Base-by-base conservation (phyloP, 768 basidiomycete species). In the Rhizopogon vesiculosus region DNA sequence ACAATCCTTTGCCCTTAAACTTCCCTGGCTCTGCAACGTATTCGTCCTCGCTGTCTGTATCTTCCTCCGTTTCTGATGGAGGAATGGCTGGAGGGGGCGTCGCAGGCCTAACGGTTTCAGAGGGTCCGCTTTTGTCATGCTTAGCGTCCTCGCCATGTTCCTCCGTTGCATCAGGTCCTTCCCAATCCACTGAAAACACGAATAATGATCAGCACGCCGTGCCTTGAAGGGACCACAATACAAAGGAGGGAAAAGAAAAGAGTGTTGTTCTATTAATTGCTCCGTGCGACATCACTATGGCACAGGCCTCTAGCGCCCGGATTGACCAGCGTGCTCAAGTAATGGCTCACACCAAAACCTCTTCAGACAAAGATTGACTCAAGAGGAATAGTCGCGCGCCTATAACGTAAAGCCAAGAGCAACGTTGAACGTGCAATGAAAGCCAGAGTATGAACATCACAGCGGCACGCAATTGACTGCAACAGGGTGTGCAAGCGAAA, bases 31-130 rank as follows among this genome's bases (percentile, higher is more conserved):
- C 80, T 50, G 73, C 83, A 48, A 87, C 76, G 66, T 88, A 91
- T 61, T 91, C 89, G 62, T 91, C 89, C 57, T 81, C 87, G 64
- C 84, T 87, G 54, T 76, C 77, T 33, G 70, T 70, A 50, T 78
- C 76, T 22, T 72, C 74, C 48, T 79, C 81, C 2, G 81, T 78
- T 60, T 81, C 80, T 18, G 79, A 77, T 19, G 72, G 65, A 5
- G 59, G 62, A 59, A 69, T 51, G 0, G 66, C 72, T 29, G 70
- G 70, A 18, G 68, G 69, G 50, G 74, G 68, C 41, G 61, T 65
- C 42, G 66, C 53, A 42, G 42, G 57, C 16, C 50, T 44, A 22
- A 16, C 38, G 50, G 56, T 35, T 33, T 61, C 52, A 48, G 66
- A 60, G 40, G 65, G 45, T 25, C 65, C 60, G 50, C 62, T 70